phyloP scores from a whole-genome alignment of 2,329 filamentous ascomycete genomes.

The Tolypocladium cylindrosporum region DNA sequence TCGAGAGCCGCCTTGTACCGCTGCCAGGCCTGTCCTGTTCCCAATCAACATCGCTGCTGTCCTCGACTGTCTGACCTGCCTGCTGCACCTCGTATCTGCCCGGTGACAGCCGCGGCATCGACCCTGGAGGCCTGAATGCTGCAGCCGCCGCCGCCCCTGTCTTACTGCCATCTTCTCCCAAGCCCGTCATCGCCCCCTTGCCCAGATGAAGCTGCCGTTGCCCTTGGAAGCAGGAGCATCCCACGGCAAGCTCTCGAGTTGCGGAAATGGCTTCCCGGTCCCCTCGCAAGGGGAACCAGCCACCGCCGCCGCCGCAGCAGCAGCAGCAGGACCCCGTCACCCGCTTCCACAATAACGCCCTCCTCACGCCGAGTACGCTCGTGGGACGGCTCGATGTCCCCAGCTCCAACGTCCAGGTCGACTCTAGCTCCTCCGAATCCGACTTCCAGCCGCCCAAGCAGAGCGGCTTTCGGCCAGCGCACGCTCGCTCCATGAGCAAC shows the following conservation, averaged over 20 bases:
- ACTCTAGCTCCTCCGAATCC: slow-evolving; percentile 36
- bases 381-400: slow-evolving; percentile 15
- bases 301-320: slow-evolving; percentile 2
- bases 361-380: slow-evolving; percentile 20
- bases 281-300: slow-evolving; percentile 17
- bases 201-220: slow-evolving; percentile 1
- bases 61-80: background rate
- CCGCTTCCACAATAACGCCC: slow-evolving; percentile 24
- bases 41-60: background rate
- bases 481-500: slow-evolving; percentile 61
- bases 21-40: background rate
- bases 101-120: background rate
- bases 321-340: slow-evolving; percentile 22
- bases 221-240: background rate
- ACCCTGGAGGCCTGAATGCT: background rate
- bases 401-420: slow-evolving; percentile 18
- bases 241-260: background rate
- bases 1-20: background rate
- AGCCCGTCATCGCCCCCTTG: background rate
- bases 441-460: slow-evolving; percentile 21
- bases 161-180: background rate
- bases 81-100: background rate
- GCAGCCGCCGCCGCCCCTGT: background rate
- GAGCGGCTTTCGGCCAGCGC: slow-evolving; percentile 11
- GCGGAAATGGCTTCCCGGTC: slow-evolving; percentile 21